These are phyloP conservation scores for Dacryopinax spathularia DNA, from an alignment of 768 basidiomycete species.

Conservation along the genomic window DNA sequence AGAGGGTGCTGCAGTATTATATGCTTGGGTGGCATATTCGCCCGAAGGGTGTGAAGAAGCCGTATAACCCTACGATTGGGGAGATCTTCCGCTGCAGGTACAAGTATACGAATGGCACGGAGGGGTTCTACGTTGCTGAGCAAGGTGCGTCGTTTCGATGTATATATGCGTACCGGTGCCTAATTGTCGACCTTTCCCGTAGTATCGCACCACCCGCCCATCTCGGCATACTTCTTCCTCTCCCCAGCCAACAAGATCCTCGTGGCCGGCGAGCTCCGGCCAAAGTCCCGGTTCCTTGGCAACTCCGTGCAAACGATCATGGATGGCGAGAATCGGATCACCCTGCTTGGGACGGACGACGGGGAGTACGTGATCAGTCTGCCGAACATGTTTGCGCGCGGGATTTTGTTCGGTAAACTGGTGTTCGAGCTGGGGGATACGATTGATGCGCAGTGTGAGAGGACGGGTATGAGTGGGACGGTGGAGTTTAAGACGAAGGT, in stretches of 20 bases:
- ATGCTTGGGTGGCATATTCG: constrained; percentile 99
- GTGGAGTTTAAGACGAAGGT: constrained; percentile 98
- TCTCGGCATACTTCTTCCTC: constrained; percentile 91
- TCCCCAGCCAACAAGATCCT: constrained; percentile 77
- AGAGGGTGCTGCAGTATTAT: constrained; percentile 84
- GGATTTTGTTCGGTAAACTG: constrained; percentile 67
- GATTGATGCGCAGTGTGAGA: constrained; percentile 71
- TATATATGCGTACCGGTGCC: not conserved
- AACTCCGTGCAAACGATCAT: constrained; percentile 92
- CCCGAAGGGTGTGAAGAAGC: constrained; percentile 98
- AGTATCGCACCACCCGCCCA: constrained; percentile 92
- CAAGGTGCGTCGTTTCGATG: constrained; percentile 44
- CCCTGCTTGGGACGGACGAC: constrained; percentile 46
- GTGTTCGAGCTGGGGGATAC: constrained; percentile 88
- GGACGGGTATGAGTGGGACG: constrained; percentile 57
- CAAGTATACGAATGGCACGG: constrained; percentile 79
- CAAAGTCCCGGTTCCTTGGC: constrained; percentile 91
- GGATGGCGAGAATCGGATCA: constrained; percentile 90
- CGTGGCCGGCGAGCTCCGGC: constrained; percentile 84
- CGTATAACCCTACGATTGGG: constrained; percentile 95
- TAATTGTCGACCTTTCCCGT: constrained; percentile 4
- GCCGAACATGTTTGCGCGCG: constrained; percentile 95
- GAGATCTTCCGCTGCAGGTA: constrained; percentile 97
- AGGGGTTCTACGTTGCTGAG: constrained; percentile 91
- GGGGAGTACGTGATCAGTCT: constrained; percentile 79